A percentile compares a stretch with the other conserved stretches of the same genome.
Evolutionary conservation across 176 grass and related monocot genomes (phyloP).

Genomic region (Carex cristatella): DNA sequence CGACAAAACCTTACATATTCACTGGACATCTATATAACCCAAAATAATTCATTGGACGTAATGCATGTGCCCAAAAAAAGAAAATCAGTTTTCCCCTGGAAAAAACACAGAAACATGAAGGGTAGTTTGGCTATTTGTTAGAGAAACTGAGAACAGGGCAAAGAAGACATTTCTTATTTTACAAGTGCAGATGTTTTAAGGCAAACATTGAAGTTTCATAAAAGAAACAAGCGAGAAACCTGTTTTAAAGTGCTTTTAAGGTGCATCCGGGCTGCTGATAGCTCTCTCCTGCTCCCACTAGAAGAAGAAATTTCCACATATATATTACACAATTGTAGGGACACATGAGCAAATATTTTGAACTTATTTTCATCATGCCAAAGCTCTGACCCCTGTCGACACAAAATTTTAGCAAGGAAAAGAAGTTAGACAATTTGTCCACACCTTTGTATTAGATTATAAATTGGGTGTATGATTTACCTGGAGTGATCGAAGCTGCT

Average conservation of each 20-base stretch:
- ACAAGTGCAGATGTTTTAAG: neutral
- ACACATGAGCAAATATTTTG: conserved; percentile 66
- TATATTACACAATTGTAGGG: conserved; percentile 64
- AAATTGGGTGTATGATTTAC: conserved; percentile 30
- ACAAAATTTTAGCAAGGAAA: neutral
- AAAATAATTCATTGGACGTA: neutral
- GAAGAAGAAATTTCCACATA: conserved; percentile 76
- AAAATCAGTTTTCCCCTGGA: neutral
- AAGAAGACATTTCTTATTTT: neutral
- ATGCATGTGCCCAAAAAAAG: neutral
- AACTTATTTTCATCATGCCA: conserved; percentile 65
- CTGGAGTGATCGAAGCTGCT: conserved; percentile 90
- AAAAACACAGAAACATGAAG: neutral
- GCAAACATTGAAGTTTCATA: neutral
- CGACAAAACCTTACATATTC: neutral
- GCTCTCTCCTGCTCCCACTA: conserved; percentile 44
- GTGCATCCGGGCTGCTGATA: conserved; percentile 77
- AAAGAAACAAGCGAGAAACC: conserved; percentile 25
- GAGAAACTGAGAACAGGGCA: neutral
- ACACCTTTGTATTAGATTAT: neutral
- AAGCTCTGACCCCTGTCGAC: conserved; percentile 62
- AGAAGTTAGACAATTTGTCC: neutral
- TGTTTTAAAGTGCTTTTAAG: conserved; percentile 83
- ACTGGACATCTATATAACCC: neutral
- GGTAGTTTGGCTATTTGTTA: neutral